Conservation (phyloP, 208 protist genomes). For the Novymonas esmeraldas region DNA sequence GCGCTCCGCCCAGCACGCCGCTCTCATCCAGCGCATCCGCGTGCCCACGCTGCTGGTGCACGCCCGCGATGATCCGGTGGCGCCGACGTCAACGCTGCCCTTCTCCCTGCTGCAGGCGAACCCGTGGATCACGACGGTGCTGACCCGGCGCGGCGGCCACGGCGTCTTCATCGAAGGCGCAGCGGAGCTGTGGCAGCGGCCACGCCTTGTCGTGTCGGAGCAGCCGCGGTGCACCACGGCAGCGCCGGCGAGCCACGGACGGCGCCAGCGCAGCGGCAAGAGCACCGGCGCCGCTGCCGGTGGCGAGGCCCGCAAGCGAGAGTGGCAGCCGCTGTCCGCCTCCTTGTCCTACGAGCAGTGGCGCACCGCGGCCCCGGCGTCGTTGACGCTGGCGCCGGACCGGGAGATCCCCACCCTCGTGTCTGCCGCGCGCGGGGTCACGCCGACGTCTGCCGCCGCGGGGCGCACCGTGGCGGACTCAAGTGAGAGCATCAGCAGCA, state of each 20-base stretch:
- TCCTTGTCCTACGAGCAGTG: too few species aligned
- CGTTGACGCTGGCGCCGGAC: too few species aligned
- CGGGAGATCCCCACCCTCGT: too few species aligned
- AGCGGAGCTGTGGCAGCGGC: conserved; percentile 21
- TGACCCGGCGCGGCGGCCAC: conserved; percentile 59
- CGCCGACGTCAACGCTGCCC: conserved; percentile 37
- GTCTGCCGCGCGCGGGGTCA: too few species aligned
- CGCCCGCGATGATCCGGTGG: conserved; percentile 42
- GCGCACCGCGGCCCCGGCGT: background rate
- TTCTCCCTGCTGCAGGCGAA: conserved; percentile 36
- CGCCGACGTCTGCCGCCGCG: too few species aligned
- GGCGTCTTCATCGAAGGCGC: conserved; percentile 40
- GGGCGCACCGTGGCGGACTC: too few species aligned
- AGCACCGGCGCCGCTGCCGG: too few species aligned
- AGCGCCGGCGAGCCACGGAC: background rate
- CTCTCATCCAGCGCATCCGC: conserved; percentile 35
- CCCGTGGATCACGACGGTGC: conserved; percentile 37
- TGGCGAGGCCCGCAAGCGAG: background rate
- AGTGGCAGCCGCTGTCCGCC: too few species aligned
- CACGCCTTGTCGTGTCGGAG: conserved; percentile 18
- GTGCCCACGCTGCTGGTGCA: conserved; percentile 47
- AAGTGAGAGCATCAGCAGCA: too few species aligned
- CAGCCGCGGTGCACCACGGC: background rate
- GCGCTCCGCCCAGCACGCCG: conserved; percentile 35
- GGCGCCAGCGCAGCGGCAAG: background rate